A percentile compares a stretch with the other conserved stretches of the same genome.
phyloP scores from a whole-genome alignment of 2,329 filamentous ascomycete genomes.

The Pseudogymnoascus sp. region DNA sequence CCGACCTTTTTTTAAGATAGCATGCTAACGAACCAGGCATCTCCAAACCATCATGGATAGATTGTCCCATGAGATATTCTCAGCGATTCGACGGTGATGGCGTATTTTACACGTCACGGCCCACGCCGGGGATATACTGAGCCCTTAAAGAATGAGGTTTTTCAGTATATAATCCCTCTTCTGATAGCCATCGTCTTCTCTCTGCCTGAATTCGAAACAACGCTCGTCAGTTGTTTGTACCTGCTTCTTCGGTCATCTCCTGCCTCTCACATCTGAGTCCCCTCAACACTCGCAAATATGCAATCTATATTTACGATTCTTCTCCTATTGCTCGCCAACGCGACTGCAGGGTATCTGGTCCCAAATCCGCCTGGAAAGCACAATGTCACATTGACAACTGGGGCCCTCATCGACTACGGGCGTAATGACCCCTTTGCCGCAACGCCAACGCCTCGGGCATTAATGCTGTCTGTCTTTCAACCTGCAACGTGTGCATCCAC shows the following conservation, averaged over 20 bases:
- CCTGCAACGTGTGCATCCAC: constrained; percentile 3
- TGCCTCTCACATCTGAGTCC: background rate
- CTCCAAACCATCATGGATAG: background rate
- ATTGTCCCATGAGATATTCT: background rate
- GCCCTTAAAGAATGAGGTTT: background rate
- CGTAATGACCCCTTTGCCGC: constrained; percentile 13
- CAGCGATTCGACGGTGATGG: background rate
- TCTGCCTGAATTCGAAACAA: background rate
- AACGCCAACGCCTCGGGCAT: background rate
- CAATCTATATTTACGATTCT: background rate
- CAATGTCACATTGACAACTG: constrained; percentile 14
- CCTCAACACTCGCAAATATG: background rate
- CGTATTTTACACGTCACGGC: background rate
- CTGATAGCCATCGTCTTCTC: background rate
- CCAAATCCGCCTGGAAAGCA: constrained; percentile 17
- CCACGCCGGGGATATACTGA: too few relatives aligned
- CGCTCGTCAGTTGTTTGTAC: background rate
- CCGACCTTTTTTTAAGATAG: background rate
- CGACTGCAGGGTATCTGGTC: background rate
- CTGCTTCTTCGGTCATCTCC: background rate
- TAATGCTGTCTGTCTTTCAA: constrained; percentile 20
- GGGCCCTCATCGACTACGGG: constrained; percentile 16
- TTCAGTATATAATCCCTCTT: background rate
- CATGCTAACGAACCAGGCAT: background rate
- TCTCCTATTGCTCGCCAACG: background rate